phyloP scores from a whole-genome alignment of 83 land plant species.

The Picea abies region DNA sequence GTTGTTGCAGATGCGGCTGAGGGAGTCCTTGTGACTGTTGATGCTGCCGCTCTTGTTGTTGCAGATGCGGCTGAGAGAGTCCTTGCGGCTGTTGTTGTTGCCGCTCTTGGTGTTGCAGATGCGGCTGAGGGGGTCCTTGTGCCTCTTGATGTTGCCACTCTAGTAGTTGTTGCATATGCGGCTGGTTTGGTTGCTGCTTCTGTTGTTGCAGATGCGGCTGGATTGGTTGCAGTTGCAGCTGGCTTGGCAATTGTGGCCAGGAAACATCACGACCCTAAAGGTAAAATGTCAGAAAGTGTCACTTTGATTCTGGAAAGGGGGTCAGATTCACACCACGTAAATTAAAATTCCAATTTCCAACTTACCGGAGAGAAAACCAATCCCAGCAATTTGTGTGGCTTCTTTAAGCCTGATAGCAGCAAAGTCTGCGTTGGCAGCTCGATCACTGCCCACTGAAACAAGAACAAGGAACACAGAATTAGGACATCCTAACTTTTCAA shows the following conservation, averaged over 20 bases:
- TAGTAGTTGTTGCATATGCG: not conserved
- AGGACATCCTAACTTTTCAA: too few species aligned
- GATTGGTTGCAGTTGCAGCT: slow-evolving; percentile 28
- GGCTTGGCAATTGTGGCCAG: slow-evolving; percentile 73
- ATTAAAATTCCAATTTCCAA: slow-evolving; percentile 23
- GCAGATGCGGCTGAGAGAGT: slow-evolving; percentile 19
- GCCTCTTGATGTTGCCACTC: slow-evolving; percentile 41
- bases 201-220: slow-evolving; percentile 49
- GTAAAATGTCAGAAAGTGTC: not conserved
- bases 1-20: too few species aligned
- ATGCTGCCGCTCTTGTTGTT: slow-evolving; percentile 40
- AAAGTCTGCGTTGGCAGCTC: slow-evolving; percentile 92
- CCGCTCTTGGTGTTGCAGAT: slow-evolving; percentile 46
- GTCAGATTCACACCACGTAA: not conserved
- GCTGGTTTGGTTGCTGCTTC: too few species aligned
- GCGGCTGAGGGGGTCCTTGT: slow-evolving; percentile 51
- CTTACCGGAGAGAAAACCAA: slow-evolving; percentile 98
- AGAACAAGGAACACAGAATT: not conserved
- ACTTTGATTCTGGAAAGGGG: not conserved
- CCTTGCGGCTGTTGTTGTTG: slow-evolving; percentile 43
- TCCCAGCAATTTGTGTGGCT: slow-evolving; percentile 82
- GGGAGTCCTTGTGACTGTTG: slow-evolving; percentile 55
- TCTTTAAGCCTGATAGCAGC: slow-evolving; percentile 76
- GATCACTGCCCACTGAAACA: slow-evolving; percentile 86
- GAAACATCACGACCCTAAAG: slow-evolving; percentile 93